Percentiles rank a stretch among this genome's conserved stretches.
Conservation (phyloP, 176 grass and related monocot species). For the Tillandsia fasciculata region DNA sequence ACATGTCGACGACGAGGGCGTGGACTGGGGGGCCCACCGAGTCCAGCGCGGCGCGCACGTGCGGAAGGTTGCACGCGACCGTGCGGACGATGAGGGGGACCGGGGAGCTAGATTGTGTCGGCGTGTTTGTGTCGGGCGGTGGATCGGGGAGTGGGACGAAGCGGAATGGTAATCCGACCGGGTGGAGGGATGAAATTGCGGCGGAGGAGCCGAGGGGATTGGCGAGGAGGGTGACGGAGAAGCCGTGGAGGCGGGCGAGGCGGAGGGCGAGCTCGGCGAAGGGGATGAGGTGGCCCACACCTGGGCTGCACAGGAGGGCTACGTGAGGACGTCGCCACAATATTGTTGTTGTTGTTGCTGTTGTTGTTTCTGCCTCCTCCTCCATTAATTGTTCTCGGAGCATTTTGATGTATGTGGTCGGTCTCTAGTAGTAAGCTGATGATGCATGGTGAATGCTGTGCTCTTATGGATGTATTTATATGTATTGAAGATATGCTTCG, state of each 20-base stretch:
- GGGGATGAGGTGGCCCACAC: slow-evolving; percentile 32
- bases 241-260: background rate
- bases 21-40: background rate
- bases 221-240: slow-evolving; percentile 16
- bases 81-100: slow-evolving; percentile 6
- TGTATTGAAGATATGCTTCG: too few species aligned
- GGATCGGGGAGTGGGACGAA: slow-evolving; percentile 2
- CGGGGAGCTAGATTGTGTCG: background rate
- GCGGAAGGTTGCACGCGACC: background rate
- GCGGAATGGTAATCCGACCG: background rate
- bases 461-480: too few species aligned
- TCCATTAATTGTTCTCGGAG: background rate
- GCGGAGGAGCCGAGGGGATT: background rate
- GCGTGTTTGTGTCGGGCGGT: slow-evolving; percentile 1
- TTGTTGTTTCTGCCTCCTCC: background rate
- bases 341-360: background rate
- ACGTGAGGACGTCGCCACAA: slow-evolving; percentile 14
- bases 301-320: slow-evolving; percentile 12
- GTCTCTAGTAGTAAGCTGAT: too few species aligned
- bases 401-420: background rate
- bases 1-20: slow-evolving; percentile 22
- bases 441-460: too few species aligned
- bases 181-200: background rate
- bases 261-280: slow-evolving; percentile 7
- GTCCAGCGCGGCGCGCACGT: slow-evolving; percentile 4